A percentile compares a stretch with the other conserved stretches of the same genome.
These are phyloP conservation scores for Nicotiana sylvestris DNA, from an alignment of 257 asterid species.

Conservation along the genomic window DNA sequence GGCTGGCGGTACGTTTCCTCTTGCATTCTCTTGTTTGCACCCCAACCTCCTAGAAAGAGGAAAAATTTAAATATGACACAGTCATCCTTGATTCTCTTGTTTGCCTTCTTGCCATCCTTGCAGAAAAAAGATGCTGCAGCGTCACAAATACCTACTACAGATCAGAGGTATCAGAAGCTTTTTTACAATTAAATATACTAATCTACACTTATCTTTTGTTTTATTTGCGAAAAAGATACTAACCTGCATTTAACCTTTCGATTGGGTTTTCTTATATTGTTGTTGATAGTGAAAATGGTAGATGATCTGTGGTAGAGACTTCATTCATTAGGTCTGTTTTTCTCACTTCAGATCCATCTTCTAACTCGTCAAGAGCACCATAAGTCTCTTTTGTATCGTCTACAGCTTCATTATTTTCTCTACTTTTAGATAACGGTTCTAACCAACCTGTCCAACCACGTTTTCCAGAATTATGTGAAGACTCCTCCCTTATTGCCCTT, in stretches of 20 bases:
- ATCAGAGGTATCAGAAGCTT: constrained; percentile 42
- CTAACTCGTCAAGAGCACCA: constrained; percentile 42
- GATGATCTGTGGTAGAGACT: background rate
- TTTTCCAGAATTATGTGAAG: constrained; percentile 44
- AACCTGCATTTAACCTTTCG: background rate
- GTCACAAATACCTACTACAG: constrained; percentile 32
- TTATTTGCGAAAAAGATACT: background rate
- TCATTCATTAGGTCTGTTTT: constrained; percentile 61
- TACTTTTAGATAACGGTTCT: constrained; percentile 45
- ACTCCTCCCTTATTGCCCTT: constrained; percentile 49
- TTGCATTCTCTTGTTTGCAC: background rate
- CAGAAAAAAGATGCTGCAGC: constrained; percentile 60
- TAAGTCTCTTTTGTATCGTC: constrained; percentile 36
- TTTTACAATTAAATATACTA: background rate
- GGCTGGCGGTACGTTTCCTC: constrained; percentile 33
- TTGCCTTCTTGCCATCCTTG: constrained; percentile 21
- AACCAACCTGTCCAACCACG: constrained; percentile 97
- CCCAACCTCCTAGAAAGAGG: background rate
- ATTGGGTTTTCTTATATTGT: background rate
- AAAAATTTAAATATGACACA: background rate
- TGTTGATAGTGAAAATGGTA: background rate
- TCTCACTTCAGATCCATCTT: constrained; percentile 43
- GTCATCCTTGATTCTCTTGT: constrained; percentile 14
- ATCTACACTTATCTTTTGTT: background rate
- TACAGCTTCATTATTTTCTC: constrained; percentile 36